These are phyloP conservation scores for Euphorbia schlechtendalii DNA, from an alignment of 441 rosid genomes.

Conservation along the genomic window DNA sequence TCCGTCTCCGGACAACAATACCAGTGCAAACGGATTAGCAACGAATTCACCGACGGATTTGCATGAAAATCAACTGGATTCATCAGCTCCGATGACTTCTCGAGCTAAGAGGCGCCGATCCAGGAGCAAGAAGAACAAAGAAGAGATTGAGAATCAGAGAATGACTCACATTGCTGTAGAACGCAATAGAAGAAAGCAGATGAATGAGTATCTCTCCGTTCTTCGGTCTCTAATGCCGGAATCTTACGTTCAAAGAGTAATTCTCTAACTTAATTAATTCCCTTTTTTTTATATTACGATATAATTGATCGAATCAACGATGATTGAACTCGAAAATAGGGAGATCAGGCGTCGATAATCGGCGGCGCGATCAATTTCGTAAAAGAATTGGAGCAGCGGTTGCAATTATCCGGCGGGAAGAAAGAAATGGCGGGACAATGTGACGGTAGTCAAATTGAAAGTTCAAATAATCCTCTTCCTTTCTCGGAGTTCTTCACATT, in stretches of 20 bases:
- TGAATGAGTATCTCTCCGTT: slow-evolving; percentile 76
- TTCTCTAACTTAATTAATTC: too few relatives aligned
- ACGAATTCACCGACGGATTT: not conserved
- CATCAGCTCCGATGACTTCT: slow-evolving; percentile 15
- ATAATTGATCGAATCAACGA: not conserved
- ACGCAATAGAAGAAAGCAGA: slow-evolving; percentile 80
- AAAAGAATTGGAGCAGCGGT: slow-evolving; percentile 69
- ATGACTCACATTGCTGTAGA: slow-evolving; percentile 98
- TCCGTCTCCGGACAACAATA: slow-evolving; percentile 4
- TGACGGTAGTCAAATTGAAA: not conserved
- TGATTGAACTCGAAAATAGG: slow-evolving; percentile 23
- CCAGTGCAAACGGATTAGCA: not conserved
- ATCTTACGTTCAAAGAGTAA: slow-evolving; percentile 74
- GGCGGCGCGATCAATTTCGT: slow-evolving; percentile 87
- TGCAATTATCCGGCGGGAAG: slow-evolving; percentile 35
- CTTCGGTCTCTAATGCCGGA: slow-evolving; percentile 86
- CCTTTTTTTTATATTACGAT: not conserved
- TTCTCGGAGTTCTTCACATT: slow-evolving; percentile 59
- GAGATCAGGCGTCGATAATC: slow-evolving; percentile 84
- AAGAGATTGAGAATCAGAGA: slow-evolving; percentile 77
- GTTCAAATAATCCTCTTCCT: slow-evolving; percentile 15
- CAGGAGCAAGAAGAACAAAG: slow-evolving; percentile 63
- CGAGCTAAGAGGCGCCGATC: slow-evolving; percentile 63
- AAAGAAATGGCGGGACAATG: slow-evolving; percentile 26
- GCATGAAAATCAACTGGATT: slow-evolving; percentile 4